A percentile compares a stretch with the other conserved stretches of the same genome.
Conservation (phyloP, 768 basidiomycete genomes). For the Auriculariales sp. region DNA sequence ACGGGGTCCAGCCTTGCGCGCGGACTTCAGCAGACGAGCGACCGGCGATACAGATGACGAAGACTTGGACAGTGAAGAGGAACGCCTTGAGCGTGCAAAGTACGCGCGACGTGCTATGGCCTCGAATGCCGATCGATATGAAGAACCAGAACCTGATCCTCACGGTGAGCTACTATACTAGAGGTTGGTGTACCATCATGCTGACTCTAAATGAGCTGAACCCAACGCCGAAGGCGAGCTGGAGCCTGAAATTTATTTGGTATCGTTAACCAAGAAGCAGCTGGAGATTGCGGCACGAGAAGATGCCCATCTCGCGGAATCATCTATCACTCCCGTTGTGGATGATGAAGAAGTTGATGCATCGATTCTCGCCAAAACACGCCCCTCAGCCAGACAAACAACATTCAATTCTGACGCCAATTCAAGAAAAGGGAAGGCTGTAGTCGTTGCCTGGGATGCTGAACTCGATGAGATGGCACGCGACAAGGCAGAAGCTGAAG, state of each 20-base stretch:
- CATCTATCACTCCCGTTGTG: constrained; percentile 8
- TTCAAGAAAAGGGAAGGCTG: constrained; percentile 42
- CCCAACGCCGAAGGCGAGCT: constrained; percentile 7
- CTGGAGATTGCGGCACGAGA: not conserved
- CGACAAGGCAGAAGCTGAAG: constrained; percentile 64
- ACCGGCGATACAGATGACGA: constrained; percentile 2
- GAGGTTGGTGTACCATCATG: not conserved
- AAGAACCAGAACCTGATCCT: constrained; percentile 48
- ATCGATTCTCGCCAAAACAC: not conserved
- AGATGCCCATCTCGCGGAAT: constrained; percentile 11
- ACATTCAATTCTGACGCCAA: constrained; percentile 13
- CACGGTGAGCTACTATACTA: constrained; percentile 34
- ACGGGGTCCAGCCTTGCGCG: constrained; percentile 43
- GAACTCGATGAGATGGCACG: constrained; percentile 47
- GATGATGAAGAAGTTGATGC: constrained; percentile 33
- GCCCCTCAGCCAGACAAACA: not conserved
- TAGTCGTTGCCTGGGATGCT: constrained; percentile 54
- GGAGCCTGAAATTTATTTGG: constrained; percentile 68
- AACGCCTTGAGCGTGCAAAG: constrained; percentile 36
- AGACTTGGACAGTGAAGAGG: constrained; percentile 23
- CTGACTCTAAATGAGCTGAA: not conserved
- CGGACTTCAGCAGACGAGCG: constrained; percentile 45
- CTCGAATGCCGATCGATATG: constrained; percentile 61
- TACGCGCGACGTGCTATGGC: constrained; percentile 45
- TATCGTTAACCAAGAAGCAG: constrained; percentile 39